phyloP scores from a whole-genome alignment of 169 alveolate species.

The Besnoitia besnoiti region DNA sequence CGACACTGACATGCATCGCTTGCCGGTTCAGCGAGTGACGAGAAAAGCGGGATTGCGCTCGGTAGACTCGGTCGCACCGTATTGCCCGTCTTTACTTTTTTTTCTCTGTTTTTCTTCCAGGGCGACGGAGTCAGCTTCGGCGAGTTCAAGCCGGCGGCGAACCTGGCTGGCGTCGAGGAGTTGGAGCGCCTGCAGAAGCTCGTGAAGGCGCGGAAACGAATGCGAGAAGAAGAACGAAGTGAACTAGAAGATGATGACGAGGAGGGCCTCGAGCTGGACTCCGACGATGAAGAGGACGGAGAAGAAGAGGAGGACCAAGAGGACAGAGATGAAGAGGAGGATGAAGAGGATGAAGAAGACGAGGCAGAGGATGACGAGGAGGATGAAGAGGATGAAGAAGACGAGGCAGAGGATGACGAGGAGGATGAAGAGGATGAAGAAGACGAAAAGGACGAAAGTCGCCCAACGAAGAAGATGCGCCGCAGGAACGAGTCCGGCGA shows the following conservation, averaged over 20 bases:
- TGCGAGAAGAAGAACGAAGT: not conserved
- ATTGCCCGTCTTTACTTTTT: not conserved
- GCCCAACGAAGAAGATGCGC: not conserved
- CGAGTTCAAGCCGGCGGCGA: not conserved
- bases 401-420: not conserved
- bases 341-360: not conserved
- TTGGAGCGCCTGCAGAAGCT: slow-evolving; percentile 18
- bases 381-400: slow-evolving; percentile 20
- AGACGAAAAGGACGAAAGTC: not conserved
- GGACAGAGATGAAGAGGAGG: not conserved
- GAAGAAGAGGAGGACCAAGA: not conserved
- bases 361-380: slow-evolving; percentile 12
- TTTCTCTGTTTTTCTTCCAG: not conserved
- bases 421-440: not conserved
- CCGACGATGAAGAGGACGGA: not conserved
- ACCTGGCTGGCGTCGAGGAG: slow-evolving; percentile 21
- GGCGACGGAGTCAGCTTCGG: not conserved
- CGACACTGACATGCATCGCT: too few relatives aligned
- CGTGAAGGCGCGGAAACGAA: not conserved
- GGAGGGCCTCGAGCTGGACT: not conserved
- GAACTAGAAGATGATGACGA: not conserved
- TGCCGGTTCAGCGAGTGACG: too few relatives aligned
- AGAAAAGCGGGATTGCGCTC: too few relatives aligned
- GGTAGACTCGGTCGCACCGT: too few relatives aligned
- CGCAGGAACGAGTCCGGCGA: not conserved